These are phyloP conservation scores for Fusarium mexicanum DNA, from an alignment of 2,329 filamentous ascomycete genomes.

Conservation along the genomic window DNA sequence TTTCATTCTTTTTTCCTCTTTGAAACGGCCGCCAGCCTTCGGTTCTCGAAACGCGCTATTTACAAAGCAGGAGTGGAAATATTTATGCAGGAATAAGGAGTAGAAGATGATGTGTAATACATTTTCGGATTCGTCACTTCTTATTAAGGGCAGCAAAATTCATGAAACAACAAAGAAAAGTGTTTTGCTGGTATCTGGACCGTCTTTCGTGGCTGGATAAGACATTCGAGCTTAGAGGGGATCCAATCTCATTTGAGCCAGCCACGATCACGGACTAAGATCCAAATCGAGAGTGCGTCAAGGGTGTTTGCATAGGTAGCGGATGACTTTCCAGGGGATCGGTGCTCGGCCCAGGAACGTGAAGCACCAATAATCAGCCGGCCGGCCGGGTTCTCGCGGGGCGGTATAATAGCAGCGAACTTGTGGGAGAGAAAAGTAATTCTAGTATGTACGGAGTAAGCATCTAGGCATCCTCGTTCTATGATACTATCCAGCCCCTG, in stretches of 20 bases:
- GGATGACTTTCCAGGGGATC: constrained; percentile 25
- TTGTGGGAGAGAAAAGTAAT: not conserved
- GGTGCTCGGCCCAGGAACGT: constrained; percentile 7
- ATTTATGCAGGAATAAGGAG: constrained; percentile 32
- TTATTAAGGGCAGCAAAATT: not conserved
- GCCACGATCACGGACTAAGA: constrained; percentile 39
- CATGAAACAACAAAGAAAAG: constrained; percentile 23
- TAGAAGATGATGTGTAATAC: not conserved
- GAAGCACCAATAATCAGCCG: not conserved
- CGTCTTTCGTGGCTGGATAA: constrained; percentile 20
- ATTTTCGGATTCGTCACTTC: not conserved
- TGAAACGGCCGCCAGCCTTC: not conserved
- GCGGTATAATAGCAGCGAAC: not conserved
- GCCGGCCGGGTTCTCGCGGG: constrained; percentile 8
- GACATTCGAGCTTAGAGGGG: constrained; percentile 21
- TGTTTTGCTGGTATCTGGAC: constrained; percentile 9
- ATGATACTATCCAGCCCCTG: not conserved
- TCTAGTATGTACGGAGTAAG: not conserved
- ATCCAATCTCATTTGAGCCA: constrained; percentile 41
- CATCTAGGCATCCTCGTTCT: not conserved
- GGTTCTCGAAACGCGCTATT: constrained; percentile 15
- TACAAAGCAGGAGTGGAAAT: not conserved
- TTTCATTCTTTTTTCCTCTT: not conserved
- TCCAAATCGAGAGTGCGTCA: constrained; percentile 38
- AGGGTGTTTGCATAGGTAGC: constrained; percentile 30